phyloP scores from a whole-genome alignment of 176 grass and related monocot species.

The Cenchrus fungigraminus region DNA sequence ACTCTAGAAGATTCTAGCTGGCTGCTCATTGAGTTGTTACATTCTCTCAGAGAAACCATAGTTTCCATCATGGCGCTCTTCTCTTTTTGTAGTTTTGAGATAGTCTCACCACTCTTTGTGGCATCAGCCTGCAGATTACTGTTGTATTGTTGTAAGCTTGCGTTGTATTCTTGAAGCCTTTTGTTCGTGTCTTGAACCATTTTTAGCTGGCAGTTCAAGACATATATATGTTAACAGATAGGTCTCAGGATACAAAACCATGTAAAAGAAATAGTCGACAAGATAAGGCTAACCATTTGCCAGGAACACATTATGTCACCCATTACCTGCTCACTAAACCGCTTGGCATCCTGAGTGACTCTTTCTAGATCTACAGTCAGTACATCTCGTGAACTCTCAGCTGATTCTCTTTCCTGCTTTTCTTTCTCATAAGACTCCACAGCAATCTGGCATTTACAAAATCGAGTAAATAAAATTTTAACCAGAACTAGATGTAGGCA shows the following conservation, averaged over 20 bases:
- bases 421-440: slow-evolving; percentile 69
- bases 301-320: slow-evolving; percentile 1
- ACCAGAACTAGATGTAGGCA: neutral
- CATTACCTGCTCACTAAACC: slow-evolving; percentile 80
- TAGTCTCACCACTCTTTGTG: slow-evolving; percentile 63
- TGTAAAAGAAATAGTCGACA: neutral
- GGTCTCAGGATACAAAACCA: neutral
- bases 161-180: slow-evolving; percentile 80
- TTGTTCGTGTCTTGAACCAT: slow-evolving; percentile 84
- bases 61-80: slow-evolving; percentile 85
- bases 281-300: slow-evolving; percentile 23
- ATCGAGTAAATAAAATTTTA: neutral
- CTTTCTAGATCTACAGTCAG: slow-evolving; percentile 71
- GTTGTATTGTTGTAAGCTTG: slow-evolving; percentile 92
- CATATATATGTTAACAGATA: slow-evolving; percentile 25
- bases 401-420: slow-evolving; percentile 50
- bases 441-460: slow-evolving; percentile 47
- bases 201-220: slow-evolving; percentile 59
- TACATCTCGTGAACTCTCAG: slow-evolving; percentile 44
- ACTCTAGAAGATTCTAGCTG: slow-evolving; percentile 82
- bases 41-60: slow-evolving; percentile 62
- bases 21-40: slow-evolving; percentile 64
- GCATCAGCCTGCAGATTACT: slow-evolving; percentile 88
- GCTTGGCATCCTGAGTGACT: slow-evolving; percentile 58
- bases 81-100: slow-evolving; percentile 79